phyloP scores from a whole-genome alignment of 2,329 filamentous ascomycete species.

The Apiospora rasikravindrae region DNA sequence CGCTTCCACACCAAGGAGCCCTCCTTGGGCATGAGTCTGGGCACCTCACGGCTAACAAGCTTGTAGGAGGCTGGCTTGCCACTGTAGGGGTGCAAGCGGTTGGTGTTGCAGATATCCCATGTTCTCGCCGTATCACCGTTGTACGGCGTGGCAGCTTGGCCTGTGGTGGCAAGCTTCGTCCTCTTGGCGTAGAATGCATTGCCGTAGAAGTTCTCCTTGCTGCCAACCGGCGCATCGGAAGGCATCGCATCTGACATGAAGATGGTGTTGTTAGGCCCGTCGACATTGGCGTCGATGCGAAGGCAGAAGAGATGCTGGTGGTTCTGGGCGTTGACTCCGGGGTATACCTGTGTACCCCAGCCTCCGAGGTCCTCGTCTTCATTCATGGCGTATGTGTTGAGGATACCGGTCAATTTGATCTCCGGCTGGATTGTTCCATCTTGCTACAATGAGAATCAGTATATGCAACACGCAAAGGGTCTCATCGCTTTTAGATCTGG shows the following conservation, averaged over 20 bases:
- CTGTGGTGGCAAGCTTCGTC: conserved; percentile 76
- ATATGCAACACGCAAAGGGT: too few relatives aligned
- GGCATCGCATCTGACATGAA: conserved; percentile 80
- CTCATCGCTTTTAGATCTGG: too few relatives aligned
- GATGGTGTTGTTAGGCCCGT: conserved; percentile 83
- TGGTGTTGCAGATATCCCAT: conserved; percentile 90
- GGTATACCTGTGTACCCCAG: conserved; percentile 92
- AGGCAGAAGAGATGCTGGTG: conserved; percentile 96
- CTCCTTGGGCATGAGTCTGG: conserved; percentile 78
- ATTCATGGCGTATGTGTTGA: conserved; percentile 88
- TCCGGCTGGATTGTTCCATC: conserved; percentile 92
- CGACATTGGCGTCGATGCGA: conserved; percentile 84
- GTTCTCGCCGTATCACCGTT: conserved; percentile 78
- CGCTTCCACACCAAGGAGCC: conserved; percentile 87
- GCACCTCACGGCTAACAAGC: conserved; percentile 85
- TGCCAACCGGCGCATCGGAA: conserved; percentile 77
- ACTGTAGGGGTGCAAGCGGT: conserved; percentile 83
- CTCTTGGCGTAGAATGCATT: conserved; percentile 89
- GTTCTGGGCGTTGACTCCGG: conserved; percentile 91
- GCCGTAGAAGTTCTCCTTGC: conserved; percentile 82
- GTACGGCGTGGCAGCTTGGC: conserved; percentile 77
- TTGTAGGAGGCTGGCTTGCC: conserved; percentile 88
- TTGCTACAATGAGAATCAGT: conserved; percentile 50
- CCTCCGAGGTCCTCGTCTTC: conserved; percentile 81
- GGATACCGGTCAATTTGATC: conserved; percentile 87